Base-by-base conservation (phyloP, 2,329 filamentous ascomycete species). In the Fusarium temperatum region DNA sequence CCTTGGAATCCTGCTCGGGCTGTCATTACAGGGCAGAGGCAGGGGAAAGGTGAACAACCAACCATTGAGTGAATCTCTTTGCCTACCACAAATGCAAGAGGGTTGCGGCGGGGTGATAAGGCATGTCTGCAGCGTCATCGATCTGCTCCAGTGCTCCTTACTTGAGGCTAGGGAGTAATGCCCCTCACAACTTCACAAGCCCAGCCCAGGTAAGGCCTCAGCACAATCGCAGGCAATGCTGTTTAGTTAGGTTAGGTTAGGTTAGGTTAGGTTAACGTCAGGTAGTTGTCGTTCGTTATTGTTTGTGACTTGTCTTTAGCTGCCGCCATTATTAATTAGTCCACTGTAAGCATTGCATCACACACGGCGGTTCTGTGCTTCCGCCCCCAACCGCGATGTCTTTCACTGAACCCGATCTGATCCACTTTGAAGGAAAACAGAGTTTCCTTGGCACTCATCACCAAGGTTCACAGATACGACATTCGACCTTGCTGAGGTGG, bases 51-150 rank as follows among this genome's bases (percentile, higher is more conserved):
- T 47, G 51, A 55, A 45, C 35, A 67, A 44, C 62, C 57, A 62
- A 45, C 45, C 45, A 32, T n/a, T 24, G 30, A 22, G 36, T 48
- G 38, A 32, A 39, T 41, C 35, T 36, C 36, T 56, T 53, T 48
- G 47, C 63, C 48, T 61, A 24, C 48, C 48, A 39, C 26, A 53
- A 41, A 47, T 35, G 41, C 63, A 54, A 64, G 54, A 73, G 65
- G 69, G 62, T 48, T 67, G 58, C 59, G 48, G 66, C 66, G 61
- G 62, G 66, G 53, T 54, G 70, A 48, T 59, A 51, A 65, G 69
- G 72, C 53, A 75, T 75, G 72, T 28, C 56, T 63, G 36, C 62
- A 67, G 58, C 73, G 73, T 75, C 73, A 75, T 75, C 59, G 65
- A 75, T 70, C 57, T 55, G 42, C 55, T n/a, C n/a, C n/a, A n/a